Evolutionary conservation across 768 basidiomycete genomes (phyloP).

Genomic region (Rhizopogon roseolus): DNA sequence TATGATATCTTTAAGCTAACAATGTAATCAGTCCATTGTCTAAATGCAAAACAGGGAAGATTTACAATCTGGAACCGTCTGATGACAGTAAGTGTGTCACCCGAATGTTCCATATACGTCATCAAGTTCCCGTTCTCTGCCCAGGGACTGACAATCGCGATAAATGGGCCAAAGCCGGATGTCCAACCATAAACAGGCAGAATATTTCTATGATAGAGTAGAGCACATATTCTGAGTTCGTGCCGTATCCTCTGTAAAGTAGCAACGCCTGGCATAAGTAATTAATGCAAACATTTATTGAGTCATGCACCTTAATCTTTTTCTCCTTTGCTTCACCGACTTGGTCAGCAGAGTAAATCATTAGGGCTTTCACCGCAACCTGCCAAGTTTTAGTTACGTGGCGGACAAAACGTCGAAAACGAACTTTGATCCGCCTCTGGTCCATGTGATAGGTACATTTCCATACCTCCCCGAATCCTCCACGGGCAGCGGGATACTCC

Average conservation of each 20-base stretch:
- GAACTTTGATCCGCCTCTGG: not conserved
- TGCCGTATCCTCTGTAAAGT: conserved; percentile 11
- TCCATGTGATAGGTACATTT: not conserved
- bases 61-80: conserved; percentile 15
- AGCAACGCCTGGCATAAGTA: not conserved
- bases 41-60: not conserved
- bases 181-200: conserved; percentile 12
- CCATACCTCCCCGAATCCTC: conserved; percentile 2
- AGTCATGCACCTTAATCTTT: not conserved
- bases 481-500: not conserved
- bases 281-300: not conserved
- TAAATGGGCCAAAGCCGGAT: conserved; percentile 15
- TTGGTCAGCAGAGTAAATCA: not conserved
- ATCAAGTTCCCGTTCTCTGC: conserved; percentile 10
- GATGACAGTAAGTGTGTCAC: not conserved
- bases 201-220: conserved; percentile 14
- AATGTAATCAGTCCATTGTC: not conserved
- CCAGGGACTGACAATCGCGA: conserved; percentile 18
- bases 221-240: conserved; percentile 15
- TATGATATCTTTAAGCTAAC: not conserved
- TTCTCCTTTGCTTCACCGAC: not conserved
- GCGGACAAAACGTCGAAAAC: not conserved
- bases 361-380: conserved; percentile 1
- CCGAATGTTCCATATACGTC: conserved; percentile 5
- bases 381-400: not conserved